Evolutionary conservation across 495 filamentous ascomycete genomes (phyloP).

Genomic region (Rhypophila decipiens): DNA sequence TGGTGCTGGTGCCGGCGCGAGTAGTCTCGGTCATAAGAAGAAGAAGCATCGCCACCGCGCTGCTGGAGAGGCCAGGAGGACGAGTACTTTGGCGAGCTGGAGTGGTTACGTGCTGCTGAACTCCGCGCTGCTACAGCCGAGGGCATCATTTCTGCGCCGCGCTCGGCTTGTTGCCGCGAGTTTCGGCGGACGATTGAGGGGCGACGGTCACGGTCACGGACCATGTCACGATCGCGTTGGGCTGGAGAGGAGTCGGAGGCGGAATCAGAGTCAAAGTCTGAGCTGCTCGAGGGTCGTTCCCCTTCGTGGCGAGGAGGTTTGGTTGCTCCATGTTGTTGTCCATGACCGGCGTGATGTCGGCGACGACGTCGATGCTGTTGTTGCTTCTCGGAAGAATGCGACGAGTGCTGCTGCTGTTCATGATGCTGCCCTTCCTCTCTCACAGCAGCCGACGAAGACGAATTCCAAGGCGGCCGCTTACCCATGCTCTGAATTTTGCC

Average conservation of each 20-base stretch:
- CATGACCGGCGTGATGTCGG: too few species aligned
- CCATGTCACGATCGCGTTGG: too few species aligned
- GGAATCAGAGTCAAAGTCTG: not conserved
- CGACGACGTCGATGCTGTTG: not conserved
- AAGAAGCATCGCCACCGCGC: not conserved
- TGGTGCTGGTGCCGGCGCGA: not conserved
- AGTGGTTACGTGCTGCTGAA: too few species aligned
- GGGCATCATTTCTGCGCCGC: too few species aligned
- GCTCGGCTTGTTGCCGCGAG: too few species aligned
- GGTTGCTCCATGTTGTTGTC: too few species aligned
- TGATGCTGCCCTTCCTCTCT: too few species aligned
- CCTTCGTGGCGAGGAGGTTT: not conserved
- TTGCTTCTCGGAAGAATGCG: not conserved
- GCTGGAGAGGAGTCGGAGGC: slow-evolving; percentile 3
- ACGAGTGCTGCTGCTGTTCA: not conserved
- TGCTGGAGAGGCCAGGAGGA: slow-evolving; percentile 18
- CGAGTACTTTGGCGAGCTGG: slow-evolving; percentile 7
- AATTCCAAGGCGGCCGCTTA: not conserved
- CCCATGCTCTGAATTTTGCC: not conserved
- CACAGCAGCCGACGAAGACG: not conserved
- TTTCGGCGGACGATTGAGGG: too few species aligned
- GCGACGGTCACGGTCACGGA: too few species aligned
- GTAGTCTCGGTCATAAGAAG: not conserved
- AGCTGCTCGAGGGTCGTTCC: not conserved
- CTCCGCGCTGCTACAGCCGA: too few species aligned